Conservation (phyloP, 371 early-diverging fungal genomes). For the Syncephalis plumigaleata region DNA sequence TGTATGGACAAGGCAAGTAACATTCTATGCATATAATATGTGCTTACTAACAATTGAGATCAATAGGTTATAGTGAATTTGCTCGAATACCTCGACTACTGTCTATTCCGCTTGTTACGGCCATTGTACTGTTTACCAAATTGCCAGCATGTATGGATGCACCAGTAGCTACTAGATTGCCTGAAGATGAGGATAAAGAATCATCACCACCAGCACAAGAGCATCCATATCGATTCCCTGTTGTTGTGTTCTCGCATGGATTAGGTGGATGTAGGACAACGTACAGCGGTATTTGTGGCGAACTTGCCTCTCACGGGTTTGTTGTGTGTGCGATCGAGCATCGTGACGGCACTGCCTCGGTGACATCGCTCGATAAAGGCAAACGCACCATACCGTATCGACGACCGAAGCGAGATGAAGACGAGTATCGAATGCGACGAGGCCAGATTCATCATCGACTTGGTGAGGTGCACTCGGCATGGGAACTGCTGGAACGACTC, state of each 20-base stretch:
- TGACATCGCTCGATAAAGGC: constrained; percentile 6
- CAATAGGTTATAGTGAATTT: constrained; percentile 1
- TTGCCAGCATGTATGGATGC: constrained; percentile 6
- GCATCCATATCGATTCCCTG: constrained; percentile 9
- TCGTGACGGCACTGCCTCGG: constrained; percentile 23
- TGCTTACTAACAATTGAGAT: no score
- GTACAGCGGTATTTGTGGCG: constrained; percentile 23
- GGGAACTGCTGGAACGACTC: constrained; percentile 1
- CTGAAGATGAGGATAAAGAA: no score
- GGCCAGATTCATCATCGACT: constrained; percentile 21
- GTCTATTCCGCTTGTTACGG: background rate
- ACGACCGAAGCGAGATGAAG: constrained; percentile 7
- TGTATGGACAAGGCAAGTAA: constrained; percentile 1
- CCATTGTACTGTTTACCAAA: constrained; percentile 1
- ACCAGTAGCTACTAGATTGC: constrained; percentile 2
- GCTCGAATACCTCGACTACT: background rate
- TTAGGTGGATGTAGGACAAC: constrained; percentile 23
- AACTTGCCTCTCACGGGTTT: constrained; percentile 26
- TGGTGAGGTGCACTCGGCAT: constrained; percentile 13
- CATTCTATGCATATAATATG: no score
- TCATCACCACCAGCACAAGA: background rate
- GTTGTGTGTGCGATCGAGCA: constrained; percentile 33
- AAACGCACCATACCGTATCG: constrained; percentile 8
- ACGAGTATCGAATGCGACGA: constrained; percentile 20
- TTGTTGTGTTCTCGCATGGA: constrained; percentile 20